Base-by-base conservation (phyloP, 2,329 filamentous ascomycete genomes). In the Cladobotryum protrusum region DNA sequence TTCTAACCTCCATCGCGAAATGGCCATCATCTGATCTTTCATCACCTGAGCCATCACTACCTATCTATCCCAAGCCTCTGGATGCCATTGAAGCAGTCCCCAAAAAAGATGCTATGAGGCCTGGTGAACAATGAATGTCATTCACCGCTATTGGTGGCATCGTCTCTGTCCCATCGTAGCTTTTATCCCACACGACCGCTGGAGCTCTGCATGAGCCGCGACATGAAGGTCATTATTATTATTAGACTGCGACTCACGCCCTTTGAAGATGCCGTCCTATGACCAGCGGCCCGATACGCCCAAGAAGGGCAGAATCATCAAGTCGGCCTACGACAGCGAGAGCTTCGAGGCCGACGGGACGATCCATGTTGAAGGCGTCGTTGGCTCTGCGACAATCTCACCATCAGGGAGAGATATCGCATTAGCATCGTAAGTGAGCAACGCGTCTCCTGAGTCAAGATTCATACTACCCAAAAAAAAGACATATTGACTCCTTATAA, bases 301-400 rank as follows among this genome's bases (percentile, higher is more conserved):
- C 32, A 80, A 76, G 61, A 82, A 79, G 67, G 74, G 71, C 18
- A 83, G 82, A 63, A 65, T 71, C 33, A 78, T 84, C 58, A 81
- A 79, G 61, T 83, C 82, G 50, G 86, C 89, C 36, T 90, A 83
- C 58, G 88, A 95, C 56, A 95, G 89, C 66, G 83, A 87, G 48
- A 95, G 87, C 33, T 96, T 96, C 59, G 89, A 90, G 59, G 81
- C 85, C 55, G 86, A 95, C 68, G 85, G 87, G 47, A 87, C 85
- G 1, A 91, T 96, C 58, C 83, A 87, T 61, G 87, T 96, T 46
- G 85, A 91, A 56, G 79, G 79, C n/a, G 68, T 81, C 18, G 89
- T 96, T 47, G 90, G 90, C 43, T 95, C 92, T 5, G 91, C 92
- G 59, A 92, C 89, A 52, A 96, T 96, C 68, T 95, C 91, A 17